Percentiles rank a stretch among this genome's conserved stretches.
Conservation (phyloP, 805 yeast genomes). For the Saccharomycopsis olivae region DNA sequence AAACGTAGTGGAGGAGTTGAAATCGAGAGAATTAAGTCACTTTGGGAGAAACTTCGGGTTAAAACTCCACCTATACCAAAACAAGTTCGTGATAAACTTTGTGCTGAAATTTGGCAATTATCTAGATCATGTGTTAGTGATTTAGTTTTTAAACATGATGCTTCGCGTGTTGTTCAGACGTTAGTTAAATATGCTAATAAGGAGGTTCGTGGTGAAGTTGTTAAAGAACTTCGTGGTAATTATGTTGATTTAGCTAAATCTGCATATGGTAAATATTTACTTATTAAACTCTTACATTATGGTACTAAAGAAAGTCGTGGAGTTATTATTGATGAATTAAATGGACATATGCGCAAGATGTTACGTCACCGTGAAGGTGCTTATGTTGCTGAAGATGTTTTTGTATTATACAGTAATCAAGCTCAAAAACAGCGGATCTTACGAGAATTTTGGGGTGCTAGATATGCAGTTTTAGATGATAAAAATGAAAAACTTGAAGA, state of each 20-base stretch:
- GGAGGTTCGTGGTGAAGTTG: constrained; percentile 65
- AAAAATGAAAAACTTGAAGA: constrained; percentile 53
- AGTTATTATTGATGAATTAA: constrained; percentile 69
- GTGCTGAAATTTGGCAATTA: constrained; percentile 77
- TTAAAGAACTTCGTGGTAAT: constrained; percentile 41
- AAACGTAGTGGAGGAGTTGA: constrained; percentile 80
- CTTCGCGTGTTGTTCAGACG: constrained; percentile 92
- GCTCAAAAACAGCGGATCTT: constrained; percentile 86
- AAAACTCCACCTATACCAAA: constrained; percentile 75
- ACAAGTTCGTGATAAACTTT: constrained; percentile 61
- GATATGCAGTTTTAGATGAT: constrained; percentile 82
- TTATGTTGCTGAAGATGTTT: constrained; percentile 90
- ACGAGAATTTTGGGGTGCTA: constrained; percentile 94
- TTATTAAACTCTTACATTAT: constrained; percentile 83
- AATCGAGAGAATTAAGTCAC: constrained; percentile 70
- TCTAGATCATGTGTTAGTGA: constrained; percentile 71
- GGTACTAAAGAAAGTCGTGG: constrained; percentile 79
- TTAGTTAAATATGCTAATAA: constrained; percentile 76
- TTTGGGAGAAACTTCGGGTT: constrained; percentile 90
- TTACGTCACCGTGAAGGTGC: constrained; percentile 99
- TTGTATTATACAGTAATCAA: constrained; percentile 69
- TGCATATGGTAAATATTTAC: constrained; percentile 84
- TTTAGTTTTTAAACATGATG: constrained; percentile 89
- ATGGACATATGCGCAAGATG: constrained; percentile 81
- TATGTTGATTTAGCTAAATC: constrained; percentile 80